Base-by-base conservation (phyloP, 2,329 filamentous ascomycete species). In the Aspergillus sp. region DNA sequence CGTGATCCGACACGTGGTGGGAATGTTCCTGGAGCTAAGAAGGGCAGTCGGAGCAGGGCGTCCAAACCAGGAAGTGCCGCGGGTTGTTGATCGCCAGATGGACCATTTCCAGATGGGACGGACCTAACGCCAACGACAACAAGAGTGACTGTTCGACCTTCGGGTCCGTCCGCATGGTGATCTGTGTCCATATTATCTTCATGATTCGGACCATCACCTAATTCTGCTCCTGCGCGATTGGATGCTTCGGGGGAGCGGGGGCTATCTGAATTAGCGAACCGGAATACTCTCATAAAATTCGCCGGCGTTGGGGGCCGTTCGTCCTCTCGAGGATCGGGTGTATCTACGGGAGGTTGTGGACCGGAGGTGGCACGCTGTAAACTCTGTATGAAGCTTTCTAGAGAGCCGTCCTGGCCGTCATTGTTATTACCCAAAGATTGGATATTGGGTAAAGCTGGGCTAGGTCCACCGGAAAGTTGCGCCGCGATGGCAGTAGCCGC, bases 91-190 rank as follows among this genome's bases (percentile, higher is more conserved):
- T 80, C 79, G 49, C 70, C 65, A 19, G 76, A 75, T 23, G 76
- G 71, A 14, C 77, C 75, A 61, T 77, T 79, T 25, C 77, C 77
- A 19, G 84, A 81, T 33, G 82, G 85, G 57, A 89, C 86, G 25
- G 86, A 87, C 53, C 87, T 79, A 55, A 89, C 88, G 54, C 87
- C 87, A 41, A 89, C 87, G 52, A 89, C 87, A 44, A 89, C 88
- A 61, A 89, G 82, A 8, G 87, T 87, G 40, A 89, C 84, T 73
- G 87, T 87, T 21, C 87, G 79, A 47, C 82, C 82, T 56, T 82
- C 81, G 23, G 67, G 59, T 53, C 76, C 76, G 39, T 77, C 76
- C 45, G 73, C 58, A 61, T 69, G 66, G 21, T 73, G 74, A 46
- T 79, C 77, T 47, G 74, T 55, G 55, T 76, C 73, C 68, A 76